Evolutionary conservation across 2,329 filamentous ascomycete genomes (phyloP).

Genomic region (Monosporascus sp.): DNA sequence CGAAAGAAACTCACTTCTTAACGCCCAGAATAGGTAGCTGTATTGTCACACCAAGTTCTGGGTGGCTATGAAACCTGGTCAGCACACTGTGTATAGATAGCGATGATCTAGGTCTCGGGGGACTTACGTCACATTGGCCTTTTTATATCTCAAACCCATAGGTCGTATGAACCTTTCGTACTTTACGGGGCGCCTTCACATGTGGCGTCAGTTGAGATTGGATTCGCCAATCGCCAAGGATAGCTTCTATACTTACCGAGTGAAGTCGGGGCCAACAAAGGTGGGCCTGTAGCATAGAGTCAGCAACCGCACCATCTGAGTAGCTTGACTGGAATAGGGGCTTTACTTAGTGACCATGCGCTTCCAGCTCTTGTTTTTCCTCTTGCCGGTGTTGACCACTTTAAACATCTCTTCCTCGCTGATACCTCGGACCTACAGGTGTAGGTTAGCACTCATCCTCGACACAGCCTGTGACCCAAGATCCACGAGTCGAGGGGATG

Average conservation of each 20-base stretch:
- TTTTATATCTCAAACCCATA: constrained; percentile 75
- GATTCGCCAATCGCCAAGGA: neutral
- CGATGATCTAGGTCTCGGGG: constrained; percentile 20
- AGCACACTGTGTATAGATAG: constrained; percentile 39
- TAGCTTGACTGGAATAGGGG: constrained; percentile 30
- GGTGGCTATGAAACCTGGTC: constrained; percentile 49
- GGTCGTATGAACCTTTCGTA: constrained; percentile 62
- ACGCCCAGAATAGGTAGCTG: constrained; percentile 72
- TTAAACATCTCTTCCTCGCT: constrained; percentile 97
- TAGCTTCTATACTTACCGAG: constrained; percentile 39
- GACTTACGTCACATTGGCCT: constrained; percentile 56
- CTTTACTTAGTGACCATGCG: constrained; percentile 54
- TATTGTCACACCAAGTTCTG: constrained; percentile 79
- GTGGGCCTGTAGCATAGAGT: constrained; percentile 66
- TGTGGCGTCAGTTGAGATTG: neutral
- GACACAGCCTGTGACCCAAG: too few relatives aligned
- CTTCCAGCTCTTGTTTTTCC: constrained; percentile 78
- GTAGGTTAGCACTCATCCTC: too few relatives aligned
- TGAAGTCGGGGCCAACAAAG: constrained; percentile 90
- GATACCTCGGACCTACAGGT: constrained; percentile 67
- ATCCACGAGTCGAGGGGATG: too few relatives aligned
- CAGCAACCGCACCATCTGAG: constrained; percentile 36
- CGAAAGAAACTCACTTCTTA: constrained; percentile 48
- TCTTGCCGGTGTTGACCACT: constrained; percentile 93
- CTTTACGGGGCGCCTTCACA: constrained; percentile 65